Evolutionary conservation across 768 basidiomycete genomes (phyloP).

Genomic region (Tricholoma furcatifolium): DNA sequence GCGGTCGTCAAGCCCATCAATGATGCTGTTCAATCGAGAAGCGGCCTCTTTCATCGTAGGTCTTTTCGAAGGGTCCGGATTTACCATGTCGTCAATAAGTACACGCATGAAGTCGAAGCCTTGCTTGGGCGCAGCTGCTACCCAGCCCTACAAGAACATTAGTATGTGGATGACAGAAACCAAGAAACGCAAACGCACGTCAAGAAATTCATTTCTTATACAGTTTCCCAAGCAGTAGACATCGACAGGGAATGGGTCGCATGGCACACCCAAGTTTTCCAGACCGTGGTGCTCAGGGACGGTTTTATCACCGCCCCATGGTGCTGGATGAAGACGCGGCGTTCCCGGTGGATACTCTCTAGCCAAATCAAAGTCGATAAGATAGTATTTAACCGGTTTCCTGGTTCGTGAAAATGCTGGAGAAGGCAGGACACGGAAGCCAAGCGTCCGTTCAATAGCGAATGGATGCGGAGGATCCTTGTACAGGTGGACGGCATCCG

Average conservation of each 20-base stretch:
- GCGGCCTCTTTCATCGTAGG: not conserved
- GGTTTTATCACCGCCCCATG: slow-evolving; percentile 6
- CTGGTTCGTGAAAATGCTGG: slow-evolving; percentile 14
- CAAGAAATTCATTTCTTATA: not conserved
- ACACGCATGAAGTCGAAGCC: slow-evolving; percentile 2
- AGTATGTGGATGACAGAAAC: not conserved
- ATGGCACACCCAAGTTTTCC: not conserved
- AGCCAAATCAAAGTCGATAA: slow-evolving; percentile 26
- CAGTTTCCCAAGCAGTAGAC: slow-evolving; percentile 8
- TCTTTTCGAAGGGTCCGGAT: not conserved
- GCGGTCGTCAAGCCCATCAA: not conserved
- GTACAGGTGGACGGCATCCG: too few relatives aligned
- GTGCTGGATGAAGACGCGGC: not conserved
- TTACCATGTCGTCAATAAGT: slow-evolving; percentile 3
- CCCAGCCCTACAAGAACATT: not conserved
- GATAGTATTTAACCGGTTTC: slow-evolving; percentile 20
- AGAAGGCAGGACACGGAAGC: not conserved
- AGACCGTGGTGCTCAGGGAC: slow-evolving; percentile 4
- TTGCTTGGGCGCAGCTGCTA: not conserved
- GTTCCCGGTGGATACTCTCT: slow-evolving; percentile 4
- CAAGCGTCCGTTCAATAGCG: slow-evolving; percentile 12
- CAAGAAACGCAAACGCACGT: not conserved
- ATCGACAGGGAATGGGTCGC: slow-evolving; percentile 8
- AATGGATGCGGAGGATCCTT: too few relatives aligned
- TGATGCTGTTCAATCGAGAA: not conserved